phyloP scores from a whole-genome alignment of 1,284 basidiomycete species.

The Tremellales sp. region DNA sequence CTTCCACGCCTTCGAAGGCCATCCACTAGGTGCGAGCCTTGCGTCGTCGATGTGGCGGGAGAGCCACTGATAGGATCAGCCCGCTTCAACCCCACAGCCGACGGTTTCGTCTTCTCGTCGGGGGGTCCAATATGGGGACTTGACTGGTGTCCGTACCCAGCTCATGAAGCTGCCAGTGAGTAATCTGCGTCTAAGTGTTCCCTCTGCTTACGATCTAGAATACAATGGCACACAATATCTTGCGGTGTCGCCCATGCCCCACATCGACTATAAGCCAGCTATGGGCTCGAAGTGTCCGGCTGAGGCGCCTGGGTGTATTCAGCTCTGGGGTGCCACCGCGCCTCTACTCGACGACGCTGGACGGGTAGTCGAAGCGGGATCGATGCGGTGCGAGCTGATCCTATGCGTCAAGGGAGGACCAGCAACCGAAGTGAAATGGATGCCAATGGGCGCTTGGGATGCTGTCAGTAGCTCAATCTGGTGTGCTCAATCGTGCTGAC shows the following conservation, averaged over 20 bases:
- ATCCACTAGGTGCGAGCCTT: conserved; percentile 16
- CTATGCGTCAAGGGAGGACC: conserved; percentile 71
- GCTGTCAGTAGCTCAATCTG: conserved; percentile 31
- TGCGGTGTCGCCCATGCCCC: conserved; percentile 68
- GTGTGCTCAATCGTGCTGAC: background rate
- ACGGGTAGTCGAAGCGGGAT: conserved; percentile 5
- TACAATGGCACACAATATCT: conserved; percentile 65
- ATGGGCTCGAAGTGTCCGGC: conserved; percentile 23
- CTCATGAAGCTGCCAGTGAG: conserved; percentile 57
- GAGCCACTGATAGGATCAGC: conserved; percentile 6
- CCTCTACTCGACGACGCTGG: conserved; percentile 4
- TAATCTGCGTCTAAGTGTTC: background rate
- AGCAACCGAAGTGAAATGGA: conserved; percentile 78
- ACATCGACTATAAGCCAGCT: conserved; percentile 24
- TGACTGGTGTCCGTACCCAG: conserved; percentile 82
- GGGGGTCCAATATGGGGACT: conserved; percentile 81
- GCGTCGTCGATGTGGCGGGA: background rate
- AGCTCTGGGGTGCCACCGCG: conserved; percentile 46
- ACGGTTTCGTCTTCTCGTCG: conserved; percentile 57
- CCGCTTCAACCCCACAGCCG: conserved; percentile 1
- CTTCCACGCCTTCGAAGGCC: conserved; percentile 16
- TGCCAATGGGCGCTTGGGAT: conserved; percentile 75
- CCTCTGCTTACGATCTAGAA: conserved; percentile 45
- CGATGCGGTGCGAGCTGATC: conserved; percentile 37
- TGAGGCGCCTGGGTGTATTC: conserved; percentile 32